A percentile compares a stretch with the other conserved stretches of the same genome.
phyloP scores from a whole-genome alignment of 495 filamentous ascomycete genomes.

The Xylaria acuta region DNA sequence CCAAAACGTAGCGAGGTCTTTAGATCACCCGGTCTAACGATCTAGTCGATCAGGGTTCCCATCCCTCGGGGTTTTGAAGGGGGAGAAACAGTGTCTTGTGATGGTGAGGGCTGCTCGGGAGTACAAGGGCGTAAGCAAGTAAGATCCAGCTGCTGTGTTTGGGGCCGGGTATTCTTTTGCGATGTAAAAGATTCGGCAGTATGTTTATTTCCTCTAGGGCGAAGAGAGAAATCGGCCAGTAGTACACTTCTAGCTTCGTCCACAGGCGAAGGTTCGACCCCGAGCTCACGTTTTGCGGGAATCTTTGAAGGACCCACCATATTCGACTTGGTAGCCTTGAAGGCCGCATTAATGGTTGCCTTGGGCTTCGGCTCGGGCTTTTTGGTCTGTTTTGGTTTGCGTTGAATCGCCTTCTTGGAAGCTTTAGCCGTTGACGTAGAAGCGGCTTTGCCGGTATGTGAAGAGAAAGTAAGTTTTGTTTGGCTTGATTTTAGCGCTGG shows the following conservation, averaged over 20 bases:
- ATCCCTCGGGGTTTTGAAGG: constrained; percentile 50
- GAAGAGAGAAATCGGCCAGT: constrained; percentile 36
- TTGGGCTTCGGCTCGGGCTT: constrained; percentile 44
- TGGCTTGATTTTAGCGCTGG: constrained; percentile 45
- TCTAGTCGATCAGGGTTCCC: constrained; percentile 50
- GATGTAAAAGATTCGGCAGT: constrained; percentile 1
- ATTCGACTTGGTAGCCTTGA: constrained; percentile 50
- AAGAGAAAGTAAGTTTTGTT: constrained; percentile 45
- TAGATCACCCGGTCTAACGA: neutral
- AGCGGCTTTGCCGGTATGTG: constrained; percentile 15
- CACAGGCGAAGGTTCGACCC: constrained; percentile 17
- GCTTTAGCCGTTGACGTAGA: constrained; percentile 24
- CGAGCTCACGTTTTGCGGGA: constrained; percentile 31
- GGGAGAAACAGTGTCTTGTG: constrained; percentile 49
- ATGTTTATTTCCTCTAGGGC: constrained; percentile 33
- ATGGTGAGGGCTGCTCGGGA: constrained; percentile 27
- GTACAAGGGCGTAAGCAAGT: constrained; percentile 28
- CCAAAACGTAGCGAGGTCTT: neutral
- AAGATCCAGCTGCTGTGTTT: neutral
- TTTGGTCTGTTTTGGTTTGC: constrained; percentile 44
- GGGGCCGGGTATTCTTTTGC: constrained; percentile 17
- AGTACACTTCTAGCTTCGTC: constrained; percentile 22
- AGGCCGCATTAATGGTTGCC: constrained; percentile 47
- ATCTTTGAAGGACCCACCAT: constrained; percentile 27
- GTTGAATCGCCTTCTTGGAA: constrained; percentile 33